phyloP scores from a whole-genome alignment of 2,329 filamentous ascomycete species.

The Aureobasidium sp. region DNA sequence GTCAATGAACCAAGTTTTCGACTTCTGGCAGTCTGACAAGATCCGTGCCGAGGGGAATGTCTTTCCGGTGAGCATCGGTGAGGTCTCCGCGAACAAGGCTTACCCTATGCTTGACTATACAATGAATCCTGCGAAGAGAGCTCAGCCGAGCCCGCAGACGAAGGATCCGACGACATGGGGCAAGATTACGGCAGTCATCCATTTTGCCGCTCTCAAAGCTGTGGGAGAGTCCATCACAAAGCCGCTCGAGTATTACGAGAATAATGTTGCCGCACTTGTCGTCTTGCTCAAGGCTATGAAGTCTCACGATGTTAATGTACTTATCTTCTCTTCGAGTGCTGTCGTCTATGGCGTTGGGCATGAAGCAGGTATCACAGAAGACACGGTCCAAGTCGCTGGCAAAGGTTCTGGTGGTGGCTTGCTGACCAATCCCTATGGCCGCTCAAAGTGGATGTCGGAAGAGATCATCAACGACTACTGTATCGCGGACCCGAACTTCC shows the following conservation, averaged over 20 bases:
- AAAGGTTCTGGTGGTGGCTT: constrained; percentile 39
- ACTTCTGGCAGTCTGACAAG: not conserved
- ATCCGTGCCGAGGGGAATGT: not conserved
- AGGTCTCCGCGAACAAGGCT: constrained; percentile 2
- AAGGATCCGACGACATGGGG: constrained; percentile 32
- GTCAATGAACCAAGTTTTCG: constrained; percentile 34
- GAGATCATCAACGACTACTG: constrained; percentile 57
- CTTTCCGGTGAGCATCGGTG: constrained; percentile 28
- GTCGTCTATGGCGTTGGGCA: constrained; percentile 50
- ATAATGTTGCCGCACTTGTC: constrained; percentile 58
- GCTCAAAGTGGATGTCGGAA: constrained; percentile 61
- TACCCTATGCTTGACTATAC: constrained; percentile 5
- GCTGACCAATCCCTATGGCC: constrained; percentile 57
- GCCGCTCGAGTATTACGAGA: constrained; percentile 57
- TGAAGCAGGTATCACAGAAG: constrained; percentile 6
- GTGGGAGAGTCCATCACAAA: constrained; percentile 54
- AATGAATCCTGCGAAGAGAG: not conserved
- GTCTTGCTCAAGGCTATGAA: constrained; percentile 50
- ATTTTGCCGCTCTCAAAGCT: constrained; percentile 61
- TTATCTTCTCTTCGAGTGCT: constrained; percentile 61
- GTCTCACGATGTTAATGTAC: constrained; percentile 53
- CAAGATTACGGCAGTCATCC: constrained; percentile 55
- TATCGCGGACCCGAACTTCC: constrained; percentile 52
- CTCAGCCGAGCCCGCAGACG: constrained; percentile 14
- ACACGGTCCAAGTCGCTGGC: constrained; percentile 15